phyloP scores from a whole-genome alignment of 2,329 filamentous ascomycete species.

The Verticillium alfalfae region DNA sequence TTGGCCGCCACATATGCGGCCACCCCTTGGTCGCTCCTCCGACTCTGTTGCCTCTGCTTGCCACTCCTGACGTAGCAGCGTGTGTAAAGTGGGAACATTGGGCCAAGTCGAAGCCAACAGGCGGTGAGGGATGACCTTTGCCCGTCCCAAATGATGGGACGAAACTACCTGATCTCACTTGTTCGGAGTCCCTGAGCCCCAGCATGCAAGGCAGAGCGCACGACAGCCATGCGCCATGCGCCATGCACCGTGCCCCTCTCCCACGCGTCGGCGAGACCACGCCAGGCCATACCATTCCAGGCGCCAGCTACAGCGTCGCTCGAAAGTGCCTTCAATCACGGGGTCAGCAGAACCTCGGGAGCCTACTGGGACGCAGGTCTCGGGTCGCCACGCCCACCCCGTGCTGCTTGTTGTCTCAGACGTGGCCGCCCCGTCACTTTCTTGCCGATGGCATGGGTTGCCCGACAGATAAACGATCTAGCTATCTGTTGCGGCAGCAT shows the following conservation, averaged over 20 bases:
- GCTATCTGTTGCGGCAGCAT: neutral
- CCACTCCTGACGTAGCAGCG: neutral
- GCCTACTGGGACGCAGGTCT: neutral
- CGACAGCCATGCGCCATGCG: neutral
- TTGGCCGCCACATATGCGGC: slow-evolving; percentile 19
- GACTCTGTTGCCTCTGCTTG: neutral
- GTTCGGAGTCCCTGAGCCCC: neutral
- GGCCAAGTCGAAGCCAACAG: neutral
- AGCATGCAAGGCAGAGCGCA: neutral
- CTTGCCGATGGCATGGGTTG: neutral
- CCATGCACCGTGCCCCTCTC: neutral
- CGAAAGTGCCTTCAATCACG: neutral
- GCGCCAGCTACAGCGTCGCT: neutral
- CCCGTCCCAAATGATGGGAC: neutral
- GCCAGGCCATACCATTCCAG: neutral
- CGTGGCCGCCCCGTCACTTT: neutral
- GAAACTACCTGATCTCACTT: neutral
- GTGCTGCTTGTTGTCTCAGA: neutral
- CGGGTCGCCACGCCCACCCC: neutral
- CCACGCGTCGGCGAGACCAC: neutral
- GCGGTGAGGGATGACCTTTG: neutral
- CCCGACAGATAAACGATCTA: neutral
- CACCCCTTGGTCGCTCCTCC: slow-evolving; percentile 10
- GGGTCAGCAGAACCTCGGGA: neutral
- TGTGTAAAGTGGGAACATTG: neutral